Evolutionary conservation across 2,329 filamentous ascomycete genomes (phyloP).

Genomic region (Byssochlamys sp.): DNA sequence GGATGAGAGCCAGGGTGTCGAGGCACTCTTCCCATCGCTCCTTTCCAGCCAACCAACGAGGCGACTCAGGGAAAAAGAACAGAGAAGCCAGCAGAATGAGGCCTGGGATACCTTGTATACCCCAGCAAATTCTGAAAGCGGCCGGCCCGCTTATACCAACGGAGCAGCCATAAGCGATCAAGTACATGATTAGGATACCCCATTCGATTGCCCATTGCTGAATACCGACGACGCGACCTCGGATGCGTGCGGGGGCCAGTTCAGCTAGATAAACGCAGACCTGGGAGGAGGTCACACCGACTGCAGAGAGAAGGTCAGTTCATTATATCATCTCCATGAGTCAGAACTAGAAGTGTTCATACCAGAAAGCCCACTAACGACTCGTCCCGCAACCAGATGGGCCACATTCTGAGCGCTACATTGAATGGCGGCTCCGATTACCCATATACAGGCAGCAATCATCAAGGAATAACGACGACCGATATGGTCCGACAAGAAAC

Average conservation of each 20-base stretch:
- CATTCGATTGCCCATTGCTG: slow-evolving; percentile 39
- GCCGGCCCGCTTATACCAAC: slow-evolving; percentile 28
- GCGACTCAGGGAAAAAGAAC: slow-evolving; percentile 52
- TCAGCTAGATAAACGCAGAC: slow-evolving; percentile 38
- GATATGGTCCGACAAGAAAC: slow-evolving; percentile 24
- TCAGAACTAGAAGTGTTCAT: background rate
- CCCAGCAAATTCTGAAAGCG: slow-evolving; percentile 54
- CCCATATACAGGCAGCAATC: slow-evolving; percentile 23
- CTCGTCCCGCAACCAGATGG: slow-evolving; percentile 40
- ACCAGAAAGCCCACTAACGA: slow-evolving; percentile 32
- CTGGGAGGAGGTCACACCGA: slow-evolving; percentile 37
- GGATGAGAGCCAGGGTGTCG: slow-evolving; percentile 47
- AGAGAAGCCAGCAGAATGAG: slow-evolving; percentile 46
- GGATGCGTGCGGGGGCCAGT: slow-evolving; percentile 32
- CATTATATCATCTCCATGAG: slow-evolving; percentile 1
- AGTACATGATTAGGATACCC: slow-evolving; percentile 37
- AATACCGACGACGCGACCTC: slow-evolving; percentile 35
- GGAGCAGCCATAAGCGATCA: slow-evolving; percentile 32
- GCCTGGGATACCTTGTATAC: slow-evolving; percentile 52
- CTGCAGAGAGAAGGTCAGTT: slow-evolving; percentile 17
- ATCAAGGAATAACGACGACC: slow-evolving; percentile 36
- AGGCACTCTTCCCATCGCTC: slow-evolving; percentile 48
- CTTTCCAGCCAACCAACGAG: slow-evolving; percentile 52
- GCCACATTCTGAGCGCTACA: slow-evolving; percentile 22
- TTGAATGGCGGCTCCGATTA: slow-evolving; percentile 26